These are phyloP conservation scores for Gastrolobium bilobum DNA, from an alignment of 306 rosid species.

Conservation along the genomic window DNA sequence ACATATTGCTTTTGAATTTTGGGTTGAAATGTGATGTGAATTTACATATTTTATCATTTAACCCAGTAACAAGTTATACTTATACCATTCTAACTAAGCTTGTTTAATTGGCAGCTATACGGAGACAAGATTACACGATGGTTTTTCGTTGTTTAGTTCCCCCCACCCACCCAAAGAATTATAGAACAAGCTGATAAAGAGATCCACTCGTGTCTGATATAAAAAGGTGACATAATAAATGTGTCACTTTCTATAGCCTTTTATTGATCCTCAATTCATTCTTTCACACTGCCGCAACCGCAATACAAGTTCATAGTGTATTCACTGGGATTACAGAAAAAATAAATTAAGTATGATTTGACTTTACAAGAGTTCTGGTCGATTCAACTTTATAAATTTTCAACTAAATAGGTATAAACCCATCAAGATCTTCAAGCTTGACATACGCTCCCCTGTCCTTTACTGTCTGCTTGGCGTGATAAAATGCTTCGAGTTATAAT, in stretches of 20 bases:
- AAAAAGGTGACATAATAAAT: conserved; percentile 45
- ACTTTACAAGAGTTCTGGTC: conserved; percentile 48
- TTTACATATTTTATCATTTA: no score
- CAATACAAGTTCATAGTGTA: conserved; percentile 38
- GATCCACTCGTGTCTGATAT: conserved; percentile 52
- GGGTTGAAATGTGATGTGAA: no score
- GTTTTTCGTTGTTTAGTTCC: conserved; percentile 36
- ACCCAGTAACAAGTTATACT: no score
- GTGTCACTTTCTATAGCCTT: conserved; percentile 51
- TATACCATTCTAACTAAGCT: neutral
- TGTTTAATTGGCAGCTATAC: conserved; percentile 18
- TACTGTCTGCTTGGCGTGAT: conserved; percentile 39
- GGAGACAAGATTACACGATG: conserved; percentile 54
- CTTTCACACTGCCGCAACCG: neutral
- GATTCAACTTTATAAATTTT: conserved; percentile 43
- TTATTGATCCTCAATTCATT: conserved; percentile 33
- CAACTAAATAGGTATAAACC: conserved; percentile 59
- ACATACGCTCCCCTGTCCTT: conserved; percentile 48
- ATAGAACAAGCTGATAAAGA: conserved; percentile 40
- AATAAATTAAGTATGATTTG: conserved; percentile 33
- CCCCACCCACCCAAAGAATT: neutral
- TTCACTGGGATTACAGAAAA: neutral
- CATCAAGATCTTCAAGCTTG: conserved; percentile 47
- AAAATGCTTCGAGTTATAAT: conserved; percentile 40
- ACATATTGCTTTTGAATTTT: no score